Conservation (phyloP, 2,329 filamentous ascomycete genomes). For the Rhynchosporium secalis region DNA sequence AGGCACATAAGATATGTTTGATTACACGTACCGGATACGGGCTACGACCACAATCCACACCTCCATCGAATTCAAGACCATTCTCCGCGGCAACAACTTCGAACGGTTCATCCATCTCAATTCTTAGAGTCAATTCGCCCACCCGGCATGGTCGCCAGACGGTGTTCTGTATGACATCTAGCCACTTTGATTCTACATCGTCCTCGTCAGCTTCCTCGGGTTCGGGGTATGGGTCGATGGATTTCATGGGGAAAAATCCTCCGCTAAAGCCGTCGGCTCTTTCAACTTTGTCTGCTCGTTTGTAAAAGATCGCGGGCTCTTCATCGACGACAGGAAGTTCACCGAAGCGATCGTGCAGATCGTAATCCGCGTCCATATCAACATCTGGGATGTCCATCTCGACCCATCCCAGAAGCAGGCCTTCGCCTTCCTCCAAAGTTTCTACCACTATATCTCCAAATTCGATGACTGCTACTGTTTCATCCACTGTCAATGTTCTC, state of each 20-base stretch:
- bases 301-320: constrained; percentile 3
- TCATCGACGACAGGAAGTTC: not conserved
- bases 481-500: not conserved
- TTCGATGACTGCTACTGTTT: constrained; percentile 4
- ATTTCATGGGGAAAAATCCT: constrained; percentile 32
- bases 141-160: constrained; percentile 35
- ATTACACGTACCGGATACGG: constrained; percentile 34
- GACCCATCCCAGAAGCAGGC: not conserved
- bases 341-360: not conserved
- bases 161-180: constrained; percentile 32
- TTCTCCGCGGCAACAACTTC: constrained; percentile 19
- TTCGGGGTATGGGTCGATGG: constrained; percentile 21
- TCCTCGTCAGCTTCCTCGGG: constrained; percentile 15
- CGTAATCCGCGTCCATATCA: not conserved
- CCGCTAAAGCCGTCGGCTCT: constrained; percentile 21
- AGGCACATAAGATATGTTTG: not conserved
- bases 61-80: constrained; percentile 31
- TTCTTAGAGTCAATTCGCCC: constrained; percentile 28
- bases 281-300: not conserved
- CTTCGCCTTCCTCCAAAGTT: not conserved
- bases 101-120: constrained; percentile 29
- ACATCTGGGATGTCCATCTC: not conserved
- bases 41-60: constrained; percentile 36
- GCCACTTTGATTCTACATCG: constrained; percentile 12
- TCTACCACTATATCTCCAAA: constrained; percentile 1